Evolutionary conservation across 495 filamentous ascomycete genomes (phyloP).

Genomic region (Aspergillus haitiensis): DNA sequence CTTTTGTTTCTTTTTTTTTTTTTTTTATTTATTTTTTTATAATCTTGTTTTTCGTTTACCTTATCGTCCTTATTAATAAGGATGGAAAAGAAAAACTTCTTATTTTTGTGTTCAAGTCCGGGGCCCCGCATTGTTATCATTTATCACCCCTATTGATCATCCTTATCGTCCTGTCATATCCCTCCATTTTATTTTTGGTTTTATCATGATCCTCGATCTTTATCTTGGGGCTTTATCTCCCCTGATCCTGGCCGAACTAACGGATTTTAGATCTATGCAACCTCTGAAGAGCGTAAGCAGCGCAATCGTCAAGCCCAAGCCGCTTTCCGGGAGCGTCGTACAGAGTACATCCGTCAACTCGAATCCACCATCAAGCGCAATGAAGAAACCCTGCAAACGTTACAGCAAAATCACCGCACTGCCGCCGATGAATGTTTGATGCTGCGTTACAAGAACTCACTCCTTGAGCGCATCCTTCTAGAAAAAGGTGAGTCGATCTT

Average conservation of each 20-base stretch:
- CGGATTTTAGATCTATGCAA: constrained; percentile 81
- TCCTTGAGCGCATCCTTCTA: constrained; percentile 89
- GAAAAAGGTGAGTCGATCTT: constrained; percentile 72
- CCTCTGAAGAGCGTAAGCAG: constrained; percentile 97
- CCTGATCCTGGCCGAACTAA: constrained; percentile 22
- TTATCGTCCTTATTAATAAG: not conserved
- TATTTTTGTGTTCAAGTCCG: constrained; percentile 15
- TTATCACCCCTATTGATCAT: constrained; percentile 27
- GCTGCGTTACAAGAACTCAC: constrained; percentile 97
- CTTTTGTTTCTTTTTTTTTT: constrained; percentile 18
- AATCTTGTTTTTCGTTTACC: constrained; percentile 13
- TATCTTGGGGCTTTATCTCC: constrained; percentile 35
- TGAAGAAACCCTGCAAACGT: constrained; percentile 84
- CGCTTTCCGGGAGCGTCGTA: constrained; percentile 92
- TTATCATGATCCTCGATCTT: constrained; percentile 17
- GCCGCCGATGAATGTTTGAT: constrained; percentile 97
- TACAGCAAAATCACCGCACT: constrained; percentile 91
- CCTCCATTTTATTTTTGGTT: constrained; percentile 12
- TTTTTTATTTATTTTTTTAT: constrained; percentile 17
- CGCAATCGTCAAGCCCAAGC: constrained; percentile 96
- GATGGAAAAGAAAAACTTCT: too few relatives aligned
- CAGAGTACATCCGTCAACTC: constrained; percentile 98
- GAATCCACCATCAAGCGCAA: constrained; percentile 97
- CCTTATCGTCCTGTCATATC: constrained; percentile 23
- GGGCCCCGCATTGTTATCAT: constrained; percentile 33